Evolutionary conservation across 2,329 filamentous ascomycete species (phyloP).

Genomic region (Microcyclospora tardicrescens): DNA sequence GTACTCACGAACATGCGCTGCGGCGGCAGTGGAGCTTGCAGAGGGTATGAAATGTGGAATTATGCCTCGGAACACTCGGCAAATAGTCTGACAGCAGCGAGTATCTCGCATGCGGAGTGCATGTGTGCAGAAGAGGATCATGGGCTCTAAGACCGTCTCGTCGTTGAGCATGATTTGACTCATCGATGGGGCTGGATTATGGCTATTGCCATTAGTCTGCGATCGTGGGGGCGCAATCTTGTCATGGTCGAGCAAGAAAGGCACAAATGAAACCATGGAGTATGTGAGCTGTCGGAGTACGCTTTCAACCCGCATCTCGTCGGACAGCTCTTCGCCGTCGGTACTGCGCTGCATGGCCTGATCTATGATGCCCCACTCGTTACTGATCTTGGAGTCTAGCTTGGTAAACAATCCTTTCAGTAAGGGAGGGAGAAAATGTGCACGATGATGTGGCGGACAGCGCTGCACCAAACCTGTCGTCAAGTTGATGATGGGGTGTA

Average conservation of each 20-base stretch:
- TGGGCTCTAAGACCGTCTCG: conserved; percentile 66
- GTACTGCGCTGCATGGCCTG: conserved; percentile 44
- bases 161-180: conserved; percentile 72
- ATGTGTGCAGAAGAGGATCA: conserved; percentile 85
- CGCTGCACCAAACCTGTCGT: conserved; percentile 82
- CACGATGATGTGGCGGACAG: conserved; percentile 66
- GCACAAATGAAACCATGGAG: conserved; percentile 82
- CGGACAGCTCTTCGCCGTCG: conserved; percentile 61
- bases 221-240: conserved; percentile 36
- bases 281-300: conserved; percentile 87
- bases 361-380: conserved; percentile 69
- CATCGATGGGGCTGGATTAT: conserved; percentile 42
- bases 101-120: conserved; percentile 82
- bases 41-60: conserved; percentile 55
- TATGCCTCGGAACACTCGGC: conserved; percentile 74
- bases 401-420: conserved; percentile 70
- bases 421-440: conserved; percentile 73
- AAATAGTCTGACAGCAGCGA: conserved; percentile 71
- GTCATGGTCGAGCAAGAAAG: conserved; percentile 63
- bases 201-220: conserved; percentile 3
- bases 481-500: conserved; percentile 84
- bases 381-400: conserved; percentile 73
- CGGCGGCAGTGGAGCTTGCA: conserved; percentile 28
- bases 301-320: conserved; percentile 97
- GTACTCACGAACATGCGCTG: conserved; percentile 67